These are phyloP conservation scores for Trichoderma erinaceum DNA, from an alignment of 495 filamentous ascomycete species.

Conservation along the genomic window DNA sequence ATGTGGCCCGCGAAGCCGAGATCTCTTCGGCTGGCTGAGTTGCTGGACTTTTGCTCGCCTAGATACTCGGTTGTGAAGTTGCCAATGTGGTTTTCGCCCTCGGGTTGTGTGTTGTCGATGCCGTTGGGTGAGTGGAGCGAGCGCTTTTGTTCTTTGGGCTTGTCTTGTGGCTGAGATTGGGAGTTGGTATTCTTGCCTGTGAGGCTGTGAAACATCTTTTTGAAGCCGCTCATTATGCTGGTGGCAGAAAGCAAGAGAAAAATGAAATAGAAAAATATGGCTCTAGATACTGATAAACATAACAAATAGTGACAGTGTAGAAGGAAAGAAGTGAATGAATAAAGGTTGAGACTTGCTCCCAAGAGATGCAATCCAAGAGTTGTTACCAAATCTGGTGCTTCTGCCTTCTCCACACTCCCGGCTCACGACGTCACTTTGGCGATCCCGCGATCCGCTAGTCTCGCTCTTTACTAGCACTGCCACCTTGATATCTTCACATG, in stretches of 20 bases:
- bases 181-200: background rate
- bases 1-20: conserved; percentile 37
- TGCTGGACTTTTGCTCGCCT: conserved; percentile 31
- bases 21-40: conserved; percentile 35
- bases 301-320: too few species aligned
- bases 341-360: too few species aligned
- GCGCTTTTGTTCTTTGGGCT: background rate
- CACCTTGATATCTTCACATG: too few species aligned
- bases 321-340: too few species aligned
- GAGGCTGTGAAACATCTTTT: background rate
- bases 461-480: too few species aligned
- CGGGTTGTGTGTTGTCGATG: conserved; percentile 31
- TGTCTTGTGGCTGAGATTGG: background rate
- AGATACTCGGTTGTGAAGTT: conserved; percentile 23
- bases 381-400: too few species aligned
- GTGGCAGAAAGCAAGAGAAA: background rate
- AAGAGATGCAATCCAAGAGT: too few species aligned
- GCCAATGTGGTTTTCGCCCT: conserved; percentile 28
- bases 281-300: too few species aligned
- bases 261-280: too few species aligned
- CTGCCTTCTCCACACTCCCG: too few species aligned
- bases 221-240: conserved; percentile 2
- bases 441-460: too few species aligned
- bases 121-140: background rate
- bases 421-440: too few species aligned